These are phyloP conservation scores for Coelastrella sp. DNA, from an alignment of 139 green algal genomes.

Conservation along the genomic window DNA sequence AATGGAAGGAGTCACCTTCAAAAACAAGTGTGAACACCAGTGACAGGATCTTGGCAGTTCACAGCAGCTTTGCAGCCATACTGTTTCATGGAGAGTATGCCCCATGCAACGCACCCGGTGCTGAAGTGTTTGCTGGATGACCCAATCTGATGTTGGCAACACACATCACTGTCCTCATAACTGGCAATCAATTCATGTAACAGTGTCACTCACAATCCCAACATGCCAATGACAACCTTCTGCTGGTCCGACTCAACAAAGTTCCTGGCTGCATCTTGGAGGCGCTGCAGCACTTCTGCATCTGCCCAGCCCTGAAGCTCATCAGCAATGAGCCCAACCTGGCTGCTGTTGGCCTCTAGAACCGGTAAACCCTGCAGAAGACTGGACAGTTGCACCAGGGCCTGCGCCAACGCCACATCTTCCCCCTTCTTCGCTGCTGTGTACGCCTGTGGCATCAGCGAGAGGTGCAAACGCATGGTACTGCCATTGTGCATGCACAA, in stretches of 20 bases:
- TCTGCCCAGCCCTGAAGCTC: slow-evolving; percentile 49
- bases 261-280: neutral
- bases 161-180: too few relatives aligned
- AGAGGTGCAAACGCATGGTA: too few relatives aligned
- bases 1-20: too few relatives aligned
- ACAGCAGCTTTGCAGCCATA: too few relatives aligned
- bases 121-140: too few relatives aligned
- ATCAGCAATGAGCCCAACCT: slow-evolving; percentile 55
- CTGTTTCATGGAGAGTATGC: too few relatives aligned
- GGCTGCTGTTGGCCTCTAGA: slow-evolving; percentile 10
- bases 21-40: too few relatives aligned
- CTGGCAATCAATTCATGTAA: too few relatives aligned
- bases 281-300: neutral
- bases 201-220: slow-evolving; percentile 1
- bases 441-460: slow-evolving; percentile 31
- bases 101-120: too few relatives aligned
- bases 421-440: slow-evolving; percentile 42
- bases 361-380: slow-evolving; percentile 54
- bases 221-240: slow-evolving; percentile 17
- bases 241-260: slow-evolving; percentile 25
- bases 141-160: too few relatives aligned
- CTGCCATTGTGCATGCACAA: too few relatives aligned
- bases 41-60: too few relatives aligned
- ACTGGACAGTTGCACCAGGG: slow-evolving; percentile 44
- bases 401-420: neutral